Evolutionary conservation across 768 basidiomycete species (phyloP).

Genomic region (Mycena latifolia): DNA sequence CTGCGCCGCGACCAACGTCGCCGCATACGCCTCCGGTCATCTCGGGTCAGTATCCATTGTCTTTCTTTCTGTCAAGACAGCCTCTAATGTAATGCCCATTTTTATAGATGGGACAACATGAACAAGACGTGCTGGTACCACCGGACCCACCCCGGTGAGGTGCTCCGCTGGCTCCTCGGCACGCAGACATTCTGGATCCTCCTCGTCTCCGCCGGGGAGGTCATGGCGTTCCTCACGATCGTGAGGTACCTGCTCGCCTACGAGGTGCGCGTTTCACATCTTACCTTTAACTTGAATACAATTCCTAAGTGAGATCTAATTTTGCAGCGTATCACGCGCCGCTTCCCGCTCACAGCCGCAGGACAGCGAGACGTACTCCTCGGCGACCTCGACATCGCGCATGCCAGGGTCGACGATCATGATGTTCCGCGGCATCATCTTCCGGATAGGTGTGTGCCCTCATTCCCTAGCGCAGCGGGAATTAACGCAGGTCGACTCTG

Average conservation of each 20-base stretch:
- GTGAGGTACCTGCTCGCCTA: background rate
- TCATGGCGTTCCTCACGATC: background rate
- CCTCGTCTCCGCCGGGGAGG: background rate
- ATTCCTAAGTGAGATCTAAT: no score
- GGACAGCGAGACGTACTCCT: background rate
- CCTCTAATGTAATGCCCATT: background rate
- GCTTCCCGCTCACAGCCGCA: background rate
- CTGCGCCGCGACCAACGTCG: background rate
- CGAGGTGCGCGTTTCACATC: background rate
- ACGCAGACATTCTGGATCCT: constrained; percentile 1
- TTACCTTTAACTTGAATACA: no score
- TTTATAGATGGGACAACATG: background rate
- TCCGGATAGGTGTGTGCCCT: background rate
- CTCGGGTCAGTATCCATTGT: constrained; percentile 10
- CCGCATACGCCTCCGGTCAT: constrained; percentile 7
- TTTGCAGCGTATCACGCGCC: background rate
- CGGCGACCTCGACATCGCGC: no score
- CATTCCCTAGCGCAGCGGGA: background rate
- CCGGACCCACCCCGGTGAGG: background rate
- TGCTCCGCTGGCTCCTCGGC: background rate
- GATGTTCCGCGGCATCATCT: background rate
- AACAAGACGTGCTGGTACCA: background rate
- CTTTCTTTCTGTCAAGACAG: background rate
- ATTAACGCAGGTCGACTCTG: background rate
- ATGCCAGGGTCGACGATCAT: background rate